Evolutionary conservation across 495 filamentous ascomycete species (phyloP).

Genomic region (Aeminium ludgeri): DNA sequence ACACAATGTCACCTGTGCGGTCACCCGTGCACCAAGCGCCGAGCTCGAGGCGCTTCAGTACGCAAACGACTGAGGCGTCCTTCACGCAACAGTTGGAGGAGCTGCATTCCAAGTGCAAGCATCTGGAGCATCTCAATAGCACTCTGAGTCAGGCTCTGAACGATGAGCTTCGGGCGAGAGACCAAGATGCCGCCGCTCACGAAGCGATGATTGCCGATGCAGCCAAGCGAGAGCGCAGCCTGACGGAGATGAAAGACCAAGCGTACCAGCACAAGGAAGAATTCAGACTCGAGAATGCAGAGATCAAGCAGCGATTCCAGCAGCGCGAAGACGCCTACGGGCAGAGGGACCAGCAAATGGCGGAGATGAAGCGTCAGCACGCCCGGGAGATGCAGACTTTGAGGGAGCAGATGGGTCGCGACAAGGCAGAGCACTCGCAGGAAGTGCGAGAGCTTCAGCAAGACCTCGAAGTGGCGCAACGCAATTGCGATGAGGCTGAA

Average conservation of each 20-base stretch:
- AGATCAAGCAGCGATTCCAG: background rate
- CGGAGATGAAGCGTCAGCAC: background rate
- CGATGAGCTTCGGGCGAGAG: conserved; percentile 9
- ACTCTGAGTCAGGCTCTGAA: conserved; percentile 9
- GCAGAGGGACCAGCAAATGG: background rate
- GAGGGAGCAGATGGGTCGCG: conserved; percentile 1
- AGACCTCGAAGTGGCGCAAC: conserved; percentile 4
- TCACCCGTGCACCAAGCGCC: conserved; percentile 6
- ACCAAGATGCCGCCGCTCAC: conserved; percentile 4
- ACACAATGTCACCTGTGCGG: conserved; percentile 7
- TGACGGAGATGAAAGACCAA: conserved; percentile 2
- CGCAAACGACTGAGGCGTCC: conserved; percentile 3
- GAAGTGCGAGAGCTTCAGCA: background rate
- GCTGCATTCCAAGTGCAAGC: conserved; percentile 1
- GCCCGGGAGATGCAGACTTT: background rate
- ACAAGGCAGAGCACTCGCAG: background rate
- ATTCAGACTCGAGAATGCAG: background rate
- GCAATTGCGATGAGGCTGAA: conserved; percentile 5
- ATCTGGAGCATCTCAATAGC: conserved; percentile 9
- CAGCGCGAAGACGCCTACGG: background rate
- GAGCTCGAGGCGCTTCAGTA: background rate
- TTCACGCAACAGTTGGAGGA: conserved; percentile 8
- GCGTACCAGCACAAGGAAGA: background rate
- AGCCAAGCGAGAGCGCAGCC: background rate
- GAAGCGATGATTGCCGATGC: background rate